Evolutionary conservation across 306 rosid species (phyloP).

Genomic region (Potentilla sterilis): DNA sequence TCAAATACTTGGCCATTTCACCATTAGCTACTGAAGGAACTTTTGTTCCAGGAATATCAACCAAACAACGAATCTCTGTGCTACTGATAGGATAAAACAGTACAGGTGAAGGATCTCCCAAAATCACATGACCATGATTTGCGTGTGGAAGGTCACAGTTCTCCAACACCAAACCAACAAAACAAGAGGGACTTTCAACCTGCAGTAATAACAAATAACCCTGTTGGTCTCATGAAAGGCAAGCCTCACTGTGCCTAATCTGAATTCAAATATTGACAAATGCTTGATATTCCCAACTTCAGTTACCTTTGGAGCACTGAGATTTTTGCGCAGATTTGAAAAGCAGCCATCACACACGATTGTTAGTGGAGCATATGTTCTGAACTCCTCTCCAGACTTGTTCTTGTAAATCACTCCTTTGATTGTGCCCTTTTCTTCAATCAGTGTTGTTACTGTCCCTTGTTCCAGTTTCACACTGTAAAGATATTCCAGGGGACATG

Average conservation of each 20-base stretch:
- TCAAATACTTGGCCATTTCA: conserved; percentile 59
- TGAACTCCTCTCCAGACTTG: conserved; percentile 9
- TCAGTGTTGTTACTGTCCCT: conserved; percentile 22
- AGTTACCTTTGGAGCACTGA: conserved; percentile 49
- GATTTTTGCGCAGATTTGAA: conserved; percentile 52
- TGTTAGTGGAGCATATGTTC: conserved; percentile 44
- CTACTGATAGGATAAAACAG: conserved; percentile 64
- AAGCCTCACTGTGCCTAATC: background rate
- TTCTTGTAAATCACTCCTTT: conserved; percentile 28
- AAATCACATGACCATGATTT: conserved; percentile 62
- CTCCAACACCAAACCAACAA: conserved; percentile 59
- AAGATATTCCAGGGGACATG: background rate
- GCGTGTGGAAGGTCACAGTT: conserved; percentile 56
- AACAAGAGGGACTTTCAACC: conserved; percentile 51
- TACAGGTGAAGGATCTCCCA: conserved; percentile 63
- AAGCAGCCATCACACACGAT: conserved; percentile 61
- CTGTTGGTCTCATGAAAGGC: background rate
- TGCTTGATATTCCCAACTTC: background rate
- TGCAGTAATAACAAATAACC: conserved; percentile 6
- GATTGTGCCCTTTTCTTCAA: conserved; percentile 15
- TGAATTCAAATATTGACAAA: background rate
- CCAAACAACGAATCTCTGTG: conserved; percentile 66
- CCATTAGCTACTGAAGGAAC: conserved; percentile 59
- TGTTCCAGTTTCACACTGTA: conserved; percentile 22
- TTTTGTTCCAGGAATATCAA: conserved; percentile 65